These are phyloP conservation scores for Scheffersomyces stipitis DNA, from an alignment of 805 yeast genomes.

Conservation along the genomic window DNA sequence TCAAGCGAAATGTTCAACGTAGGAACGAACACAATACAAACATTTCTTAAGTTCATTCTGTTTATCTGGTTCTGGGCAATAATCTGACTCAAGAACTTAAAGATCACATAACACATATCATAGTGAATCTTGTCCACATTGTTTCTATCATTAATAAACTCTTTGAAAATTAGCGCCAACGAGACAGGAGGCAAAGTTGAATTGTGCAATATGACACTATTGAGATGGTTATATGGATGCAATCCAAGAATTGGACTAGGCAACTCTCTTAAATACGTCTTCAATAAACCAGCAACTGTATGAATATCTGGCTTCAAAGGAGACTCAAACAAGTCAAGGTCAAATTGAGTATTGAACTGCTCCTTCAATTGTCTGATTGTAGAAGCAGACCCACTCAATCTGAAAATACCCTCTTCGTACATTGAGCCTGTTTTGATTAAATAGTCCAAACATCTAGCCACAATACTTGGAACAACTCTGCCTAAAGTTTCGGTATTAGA, in stretches of 20 bases:
- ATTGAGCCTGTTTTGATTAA: conserved; percentile 66
- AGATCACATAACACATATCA: conserved; percentile 62
- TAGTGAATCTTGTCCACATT: conserved; percentile 56
- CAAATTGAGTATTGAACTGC: conserved; percentile 64
- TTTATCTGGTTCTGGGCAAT: conserved; percentile 60
- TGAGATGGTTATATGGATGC: conserved; percentile 34
- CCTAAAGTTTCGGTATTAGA: conserved; percentile 50
- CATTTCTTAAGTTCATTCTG: conserved; percentile 81
- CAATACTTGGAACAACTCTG: conserved; percentile 66
- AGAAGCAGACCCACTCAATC: conserved; percentile 85
- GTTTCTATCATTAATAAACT: conserved; percentile 26
- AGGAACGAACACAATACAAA: conserved; percentile 79
- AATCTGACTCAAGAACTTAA: conserved; percentile 66
- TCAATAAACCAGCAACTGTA: conserved; percentile 82
- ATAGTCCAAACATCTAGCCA: conserved; percentile 71
- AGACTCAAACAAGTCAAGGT: conserved; percentile 59
- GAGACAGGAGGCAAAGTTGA: conserved; percentile 14
- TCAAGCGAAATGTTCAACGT: conserved; percentile 69
- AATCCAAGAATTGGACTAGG: conserved; percentile 69
- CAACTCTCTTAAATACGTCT: conserved; percentile 76
- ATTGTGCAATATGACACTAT: conserved; percentile 18
- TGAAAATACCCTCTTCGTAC: conserved; percentile 87
- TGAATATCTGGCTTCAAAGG: conserved; percentile 66
- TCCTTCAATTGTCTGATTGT: conserved; percentile 69
- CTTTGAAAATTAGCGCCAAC: conserved; percentile 28